Evolutionary conservation across 2,329 filamentous ascomycete species (phyloP), one percentile per base, ranked within the genome.

Genomic region (Scleromitrula shiraiana): DNA sequence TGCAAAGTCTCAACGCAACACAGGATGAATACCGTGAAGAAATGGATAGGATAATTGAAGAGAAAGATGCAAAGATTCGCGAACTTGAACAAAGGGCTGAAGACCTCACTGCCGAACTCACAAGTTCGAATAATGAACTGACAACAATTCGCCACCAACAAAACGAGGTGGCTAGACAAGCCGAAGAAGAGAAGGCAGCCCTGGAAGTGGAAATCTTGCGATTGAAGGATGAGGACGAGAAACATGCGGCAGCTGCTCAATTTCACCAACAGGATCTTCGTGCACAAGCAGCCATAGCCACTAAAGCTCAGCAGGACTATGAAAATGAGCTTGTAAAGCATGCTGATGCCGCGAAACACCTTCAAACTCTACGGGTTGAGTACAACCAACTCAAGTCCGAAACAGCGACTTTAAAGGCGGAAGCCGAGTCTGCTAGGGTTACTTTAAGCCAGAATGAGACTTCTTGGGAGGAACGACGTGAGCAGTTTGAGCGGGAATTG

Each of bases 301-400:
- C 88, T 45, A 86, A 88, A 65, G 89, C 93, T 3, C 93, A 98
- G 64, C 85, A 95, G 62, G 90, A 93, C 57, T 98, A 98, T 63
- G 94, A 98, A 65, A 83, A 83, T 53, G 93, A 98, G 65, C 76
- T 98, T 9, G 78, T 95, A 60, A 96, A 93, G 70, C 93, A 98
- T 67, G 91, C 90, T 2, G 88, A 96, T 56, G 93, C 91, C n/a
- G 88, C 91, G 10, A 90, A 89, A 67, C 78, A 80, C 29, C 74
- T 96, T 12, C 88, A 95, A 57, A 75, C 75, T 45, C 73, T 95
- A 41, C 86, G 93, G 43, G 73, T 75, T 4, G 88, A 97, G 55
- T 78, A 86, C 66, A 93, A 95, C 60, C 74, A 87, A 57, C 69
- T 97, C 52, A 90, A 88, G 68, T 84, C 85, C 1, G 80, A 94